These are phyloP conservation scores for Phytophthora crassamura DNA, from an alignment of 352 stramenopile genomes.

Conservation along the genomic window DNA sequence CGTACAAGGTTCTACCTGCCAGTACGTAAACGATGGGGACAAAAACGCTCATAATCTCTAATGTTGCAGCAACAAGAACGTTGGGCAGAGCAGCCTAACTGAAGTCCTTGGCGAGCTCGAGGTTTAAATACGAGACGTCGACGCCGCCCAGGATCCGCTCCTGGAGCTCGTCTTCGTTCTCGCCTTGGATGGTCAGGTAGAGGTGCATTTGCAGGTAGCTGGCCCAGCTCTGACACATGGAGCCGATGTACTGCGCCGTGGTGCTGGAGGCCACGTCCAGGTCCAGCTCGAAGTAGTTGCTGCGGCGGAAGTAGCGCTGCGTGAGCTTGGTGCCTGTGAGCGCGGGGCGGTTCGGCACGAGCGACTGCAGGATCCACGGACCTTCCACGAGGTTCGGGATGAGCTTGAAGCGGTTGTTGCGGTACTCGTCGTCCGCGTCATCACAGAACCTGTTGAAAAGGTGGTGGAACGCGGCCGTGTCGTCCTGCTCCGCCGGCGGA, in stretches of 20 bases:
- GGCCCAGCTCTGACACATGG: constrained; percentile 80
- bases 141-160: constrained; percentile 73
- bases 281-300: constrained; percentile 90
- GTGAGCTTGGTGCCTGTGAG: constrained; percentile 89
- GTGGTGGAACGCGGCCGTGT: constrained; percentile 54
- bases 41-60: constrained; percentile 22
- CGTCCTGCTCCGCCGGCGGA: constrained; percentile 30
- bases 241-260: constrained; percentile 79
- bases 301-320: constrained; percentile 81
- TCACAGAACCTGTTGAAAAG: constrained; percentile 68
- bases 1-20: constrained; percentile 92
- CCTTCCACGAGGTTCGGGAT: constrained; percentile 88
- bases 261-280: constrained; percentile 85
- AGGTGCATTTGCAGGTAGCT: constrained; percentile 82
- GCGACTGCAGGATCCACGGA: constrained; percentile 81
- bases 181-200: constrained; percentile 81
- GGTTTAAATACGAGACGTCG: constrained; percentile 66
- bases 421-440: constrained; percentile 53
- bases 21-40: constrained; percentile 3
- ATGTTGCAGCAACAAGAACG: constrained; percentile 15
- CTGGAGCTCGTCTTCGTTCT: constrained; percentile 71
- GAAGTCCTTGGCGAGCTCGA: constrained; percentile 54
- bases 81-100: constrained; percentile 16
- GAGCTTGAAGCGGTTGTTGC: constrained; percentile 88
- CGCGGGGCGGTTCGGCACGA: constrained; percentile 86